phyloP scores from a whole-genome alignment of 2,329 filamentous ascomycete genomes.

The Ophiobolus disseminans region DNA sequence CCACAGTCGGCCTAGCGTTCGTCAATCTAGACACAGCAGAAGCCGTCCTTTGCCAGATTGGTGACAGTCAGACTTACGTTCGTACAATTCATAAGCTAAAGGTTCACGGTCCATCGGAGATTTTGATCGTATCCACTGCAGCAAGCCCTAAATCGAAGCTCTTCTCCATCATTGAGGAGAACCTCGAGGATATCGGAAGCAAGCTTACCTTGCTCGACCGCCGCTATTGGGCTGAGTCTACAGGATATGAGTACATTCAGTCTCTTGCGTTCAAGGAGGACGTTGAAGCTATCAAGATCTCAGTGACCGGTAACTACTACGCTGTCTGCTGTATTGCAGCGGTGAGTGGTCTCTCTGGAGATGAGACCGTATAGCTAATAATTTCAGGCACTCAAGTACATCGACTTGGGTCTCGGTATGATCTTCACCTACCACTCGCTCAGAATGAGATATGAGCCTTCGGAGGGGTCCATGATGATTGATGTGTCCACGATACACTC shows the following conservation, averaged over 20 bases:
- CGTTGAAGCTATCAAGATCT: slow-evolving; percentile 79
- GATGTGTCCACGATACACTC: slow-evolving; percentile 86
- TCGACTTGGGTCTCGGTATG: slow-evolving; percentile 72
- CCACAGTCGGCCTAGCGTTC: slow-evolving; percentile 84
- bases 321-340: slow-evolving; percentile 85
- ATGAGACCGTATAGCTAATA: slow-evolving; percentile 6
- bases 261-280: slow-evolving; percentile 82
- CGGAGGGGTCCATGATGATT: slow-evolving; percentile 94
- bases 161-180: slow-evolving; percentile 75
- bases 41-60: slow-evolving; percentile 86
- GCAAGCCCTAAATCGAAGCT: slow-evolving; percentile 76
- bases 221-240: slow-evolving; percentile 81
- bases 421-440: slow-evolving; percentile 81
- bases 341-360: slow-evolving; percentile 66
- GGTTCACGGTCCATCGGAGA: slow-evolving; percentile 78
- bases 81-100: slow-evolving; percentile 86
- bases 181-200: slow-evolving; percentile 66
- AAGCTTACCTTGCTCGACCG: slow-evolving; percentile 72
- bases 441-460: slow-evolving; percentile 84
- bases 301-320: slow-evolving; percentile 83
- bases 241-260: slow-evolving; percentile 78
- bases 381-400: slow-evolving; percentile 76
- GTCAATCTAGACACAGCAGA: slow-evolving; percentile 86
- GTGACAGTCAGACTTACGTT: slow-evolving; percentile 90
- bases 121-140: slow-evolving; percentile 78